phyloP scores from a whole-genome alignment of 192 early-diverging fungal species.

The Coemansia sp. region DNA sequence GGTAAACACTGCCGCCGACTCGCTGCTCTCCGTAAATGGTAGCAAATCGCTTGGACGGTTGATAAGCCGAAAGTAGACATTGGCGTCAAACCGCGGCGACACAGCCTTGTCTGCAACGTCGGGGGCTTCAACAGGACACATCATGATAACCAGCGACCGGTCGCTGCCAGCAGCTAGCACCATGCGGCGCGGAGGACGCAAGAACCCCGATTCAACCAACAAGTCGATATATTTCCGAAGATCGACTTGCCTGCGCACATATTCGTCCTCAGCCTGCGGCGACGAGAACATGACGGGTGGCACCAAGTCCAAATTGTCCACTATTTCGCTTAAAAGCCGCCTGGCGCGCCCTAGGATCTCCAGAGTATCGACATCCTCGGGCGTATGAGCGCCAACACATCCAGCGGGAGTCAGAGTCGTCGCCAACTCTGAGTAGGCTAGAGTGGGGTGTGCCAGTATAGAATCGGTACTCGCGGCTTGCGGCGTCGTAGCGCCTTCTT shows the following conservation, averaged over 20 bases:
- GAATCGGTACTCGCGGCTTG: not conserved
- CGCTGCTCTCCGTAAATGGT: conserved; percentile 63
- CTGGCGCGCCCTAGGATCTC: conserved; percentile 27
- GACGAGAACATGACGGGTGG: conserved; percentile 44
- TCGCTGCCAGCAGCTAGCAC: conserved; percentile 66
- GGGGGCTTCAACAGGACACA: conserved; percentile 60
- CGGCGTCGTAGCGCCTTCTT: not conserved
- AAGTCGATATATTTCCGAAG: conserved; percentile 74
- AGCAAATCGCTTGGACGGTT: conserved; percentile 91
- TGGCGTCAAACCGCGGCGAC: conserved; percentile 53
- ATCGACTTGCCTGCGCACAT: conserved; percentile 56
- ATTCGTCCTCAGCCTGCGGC: conserved; percentile 42
- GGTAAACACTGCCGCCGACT: conserved; percentile 22
- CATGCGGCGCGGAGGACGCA: conserved; percentile 58
- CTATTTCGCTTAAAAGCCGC: conserved; percentile 44
- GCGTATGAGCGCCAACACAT: not conserved
- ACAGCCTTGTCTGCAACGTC: conserved; percentile 8
- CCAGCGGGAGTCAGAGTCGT: not conserved
- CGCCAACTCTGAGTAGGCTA: not conserved
- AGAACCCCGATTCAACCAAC: conserved; percentile 69
- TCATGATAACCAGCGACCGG: conserved; percentile 71
- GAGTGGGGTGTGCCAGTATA: too few species aligned
- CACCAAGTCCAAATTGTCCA: conserved; percentile 34
- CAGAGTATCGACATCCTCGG: conserved; percentile 13
- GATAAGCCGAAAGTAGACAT: conserved; percentile 79